These are phyloP conservation scores for Gonapodya sp. DNA, from an alignment of 192 early-diverging fungal genomes.

Conservation along the genomic window DNA sequence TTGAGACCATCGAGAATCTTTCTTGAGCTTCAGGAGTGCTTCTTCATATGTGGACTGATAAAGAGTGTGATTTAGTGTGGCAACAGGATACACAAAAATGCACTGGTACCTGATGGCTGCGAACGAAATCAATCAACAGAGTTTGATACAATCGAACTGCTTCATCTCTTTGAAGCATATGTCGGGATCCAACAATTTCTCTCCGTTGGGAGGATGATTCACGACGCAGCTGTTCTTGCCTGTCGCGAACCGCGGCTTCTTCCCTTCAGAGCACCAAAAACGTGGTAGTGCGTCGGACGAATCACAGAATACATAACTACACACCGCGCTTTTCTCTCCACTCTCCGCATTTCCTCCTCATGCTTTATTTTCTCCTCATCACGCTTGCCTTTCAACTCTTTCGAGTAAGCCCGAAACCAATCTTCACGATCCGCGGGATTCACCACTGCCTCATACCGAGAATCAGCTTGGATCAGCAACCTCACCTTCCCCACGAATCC, in stretches of 20 bases:
- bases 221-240: background rate
- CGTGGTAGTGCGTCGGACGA: background rate
- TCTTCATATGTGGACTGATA: background rate
- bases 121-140: background rate
- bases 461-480: background rate
- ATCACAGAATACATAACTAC: background rate
- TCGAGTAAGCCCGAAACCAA: background rate
- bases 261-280: background rate
- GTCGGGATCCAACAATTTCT: background rate
- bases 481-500: background rate
- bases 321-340: background rate
- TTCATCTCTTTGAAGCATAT: background rate
- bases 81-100: background rate
- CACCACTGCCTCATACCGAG: background rate
- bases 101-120: background rate
- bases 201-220: background rate
- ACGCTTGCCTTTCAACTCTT: background rate
- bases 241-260: background rate
- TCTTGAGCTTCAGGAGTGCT: background rate
- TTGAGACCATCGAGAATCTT: background rate
- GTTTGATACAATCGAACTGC: background rate
- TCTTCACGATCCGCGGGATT: background rate
- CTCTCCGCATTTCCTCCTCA: background rate
- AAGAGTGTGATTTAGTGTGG: background rate
- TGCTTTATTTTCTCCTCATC: background rate